Base-by-base conservation (phyloP, 1,284 basidiomycete genomes). In the Neonothopanus nambi region DNA sequence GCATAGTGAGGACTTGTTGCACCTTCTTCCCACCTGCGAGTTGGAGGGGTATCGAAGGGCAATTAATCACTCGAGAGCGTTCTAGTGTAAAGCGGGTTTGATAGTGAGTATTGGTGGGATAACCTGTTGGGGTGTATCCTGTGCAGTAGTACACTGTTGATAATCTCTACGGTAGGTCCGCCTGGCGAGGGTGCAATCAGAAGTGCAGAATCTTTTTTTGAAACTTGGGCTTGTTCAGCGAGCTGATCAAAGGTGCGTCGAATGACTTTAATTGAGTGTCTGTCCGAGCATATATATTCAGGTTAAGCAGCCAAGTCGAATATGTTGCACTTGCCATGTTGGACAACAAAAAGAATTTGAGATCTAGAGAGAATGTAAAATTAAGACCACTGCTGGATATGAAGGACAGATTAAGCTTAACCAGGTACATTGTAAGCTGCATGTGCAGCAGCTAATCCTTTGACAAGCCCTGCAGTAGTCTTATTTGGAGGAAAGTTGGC, bases 61-160 rank as follows among this genome's bases (percentile, higher is more conserved):
- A n/a, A n/a, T n/a, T n/a, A n/a, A n/a, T n/a, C n/a, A n/a, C n/a
- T n/a, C n/a, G n/a, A n/a, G n/a, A n/a, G n/a, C n/a, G n/a, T n/a
- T n/a, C n/a, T n/a, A n/a, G n/a, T n/a, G n/a, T n/a, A n/a, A n/a
- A n/a, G n/a, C n/a, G n/a, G n/a, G n/a, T n/a, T n/a, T n/a, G n/a
- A n/a, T n/a, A n/a, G n/a, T n/a, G n/a, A n/a, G n/a, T n/a, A n/a
- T n/a, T n/a, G n/a, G n/a, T n/a, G n/a, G n/a, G n/a, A n/a, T n/a
- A n/a, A n/a, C n/a, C n/a, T n/a, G n/a, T n/a, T n/a, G n/a, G n/a
- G n/a, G n/a, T n/a, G n/a, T n/a, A n/a, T n/a, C n/a, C n/a, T n/a
- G n/a, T n/a, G n/a, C n/a, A n/a, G n/a, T n/a, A n/a, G n/a, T 0
- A 96, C 96, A 64, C 95, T 99, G 63, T 98, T 97, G 76, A 97